Conservation (phyloP, 148 eudicot genomes). For the Rhododendron griersonianum region DNA sequence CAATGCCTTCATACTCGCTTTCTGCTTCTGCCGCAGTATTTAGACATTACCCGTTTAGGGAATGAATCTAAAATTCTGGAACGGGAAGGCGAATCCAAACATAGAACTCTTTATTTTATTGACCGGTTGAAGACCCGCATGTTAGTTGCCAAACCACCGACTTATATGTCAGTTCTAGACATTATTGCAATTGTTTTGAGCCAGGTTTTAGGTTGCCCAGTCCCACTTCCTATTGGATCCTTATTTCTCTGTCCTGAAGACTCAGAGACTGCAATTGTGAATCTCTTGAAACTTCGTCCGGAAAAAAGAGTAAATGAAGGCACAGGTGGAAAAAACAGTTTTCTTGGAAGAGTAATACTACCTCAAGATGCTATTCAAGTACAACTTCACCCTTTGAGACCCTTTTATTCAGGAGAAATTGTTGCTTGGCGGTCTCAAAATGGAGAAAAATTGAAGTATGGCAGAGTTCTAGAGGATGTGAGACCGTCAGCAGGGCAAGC, state of each 20-base stretch:
- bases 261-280: slow-evolving; percentile 61
- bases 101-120: slow-evolving; percentile 72
- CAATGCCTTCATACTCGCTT: slow-evolving; percentile 68
- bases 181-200: slow-evolving; percentile 70
- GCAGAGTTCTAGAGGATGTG: slow-evolving; percentile 82
- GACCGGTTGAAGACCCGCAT: slow-evolving; percentile 43
- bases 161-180: slow-evolving; percentile 68
- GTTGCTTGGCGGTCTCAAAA: slow-evolving; percentile 90
- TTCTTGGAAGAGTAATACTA: slow-evolving; percentile 67
- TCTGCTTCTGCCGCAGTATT: slow-evolving; percentile 62
- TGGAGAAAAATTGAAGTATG: slow-evolving; percentile 95
- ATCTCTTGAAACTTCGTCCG: slow-evolving; percentile 62
- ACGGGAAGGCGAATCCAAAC: slow-evolving; percentile 53
- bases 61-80: slow-evolving; percentile 62
- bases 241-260: slow-evolving; percentile 76
- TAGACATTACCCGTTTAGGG: slow-evolving; percentile 61
- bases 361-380: slow-evolving; percentile 89
- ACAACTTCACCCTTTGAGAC: slow-evolving; percentile 95
- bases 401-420: slow-evolving; percentile 89
- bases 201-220: slow-evolving; percentile 62
- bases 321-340: slow-evolving; percentile 36
- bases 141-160: slow-evolving; percentile 85
- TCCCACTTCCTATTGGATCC: slow-evolving; percentile 67
- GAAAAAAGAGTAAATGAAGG: slow-evolving; percentile 35
- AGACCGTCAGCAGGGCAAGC: slow-evolving; percentile 96